Conservation (phyloP, 2,329 filamentous ascomycete genomes). For the Penicillium sp. region DNA sequence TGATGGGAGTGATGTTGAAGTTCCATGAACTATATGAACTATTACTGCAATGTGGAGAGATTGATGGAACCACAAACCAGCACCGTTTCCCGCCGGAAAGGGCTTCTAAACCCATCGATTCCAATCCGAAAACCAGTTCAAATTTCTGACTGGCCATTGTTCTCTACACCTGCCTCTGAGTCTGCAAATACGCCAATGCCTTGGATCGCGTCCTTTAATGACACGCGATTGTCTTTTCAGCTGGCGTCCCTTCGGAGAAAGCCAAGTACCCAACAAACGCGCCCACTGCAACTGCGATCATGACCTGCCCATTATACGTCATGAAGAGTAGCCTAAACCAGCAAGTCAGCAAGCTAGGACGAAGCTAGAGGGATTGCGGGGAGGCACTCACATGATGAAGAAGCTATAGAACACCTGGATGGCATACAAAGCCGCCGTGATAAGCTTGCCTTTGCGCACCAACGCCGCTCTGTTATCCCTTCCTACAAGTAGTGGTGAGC, state of each 20-base stretch:
- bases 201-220: constrained; percentile 57
- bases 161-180: neutral
- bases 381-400: constrained; percentile 86
- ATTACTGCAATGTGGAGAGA: neutral
- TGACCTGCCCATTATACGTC: constrained; percentile 99
- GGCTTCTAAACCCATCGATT: neutral
- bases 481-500: constrained; percentile 74
- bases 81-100: neutral
- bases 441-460: constrained; percentile 67
- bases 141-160: neutral
- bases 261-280: constrained; percentile 83
- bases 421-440: constrained; percentile 82
- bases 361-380: neutral
- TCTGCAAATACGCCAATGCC: neutral
- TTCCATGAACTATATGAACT: constrained; percentile 40
- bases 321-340: constrained; percentile 84
- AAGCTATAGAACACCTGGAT: constrained; percentile 98
- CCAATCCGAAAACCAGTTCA: neutral
- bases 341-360: neutral
- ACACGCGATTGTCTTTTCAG: constrained; percentile 84
- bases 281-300: constrained; percentile 84
- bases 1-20: constrained; percentile 55
- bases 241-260: constrained; percentile 69
- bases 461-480: constrained; percentile 60
- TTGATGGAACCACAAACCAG: neutral